Conservation (phyloP, 164 flowering plant species). For the Chloranthus sessilifolius region DNA sequence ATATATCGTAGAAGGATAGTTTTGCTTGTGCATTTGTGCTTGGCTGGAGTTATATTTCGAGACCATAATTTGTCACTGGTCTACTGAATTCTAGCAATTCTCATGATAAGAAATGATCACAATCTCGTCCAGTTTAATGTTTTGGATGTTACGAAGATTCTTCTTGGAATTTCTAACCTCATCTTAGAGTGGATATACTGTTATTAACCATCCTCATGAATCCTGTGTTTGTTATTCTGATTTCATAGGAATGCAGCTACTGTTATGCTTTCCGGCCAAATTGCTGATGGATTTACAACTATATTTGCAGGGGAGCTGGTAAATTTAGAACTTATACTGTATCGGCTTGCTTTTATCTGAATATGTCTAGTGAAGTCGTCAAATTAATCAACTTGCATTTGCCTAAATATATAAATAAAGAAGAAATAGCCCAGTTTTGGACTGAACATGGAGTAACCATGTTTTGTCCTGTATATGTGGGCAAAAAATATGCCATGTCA, state of each 20-base stretch:
- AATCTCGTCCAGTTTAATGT: not conserved
- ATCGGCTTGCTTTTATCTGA: not conserved
- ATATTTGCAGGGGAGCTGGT: slow-evolving; percentile 93
- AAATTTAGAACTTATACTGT: slow-evolving; percentile 3
- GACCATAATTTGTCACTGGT: not conserved
- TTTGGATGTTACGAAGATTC: no score
- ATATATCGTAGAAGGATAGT: no score
- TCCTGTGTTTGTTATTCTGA: slow-evolving; percentile 4
- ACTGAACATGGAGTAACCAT: no score
- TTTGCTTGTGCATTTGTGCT: no score
- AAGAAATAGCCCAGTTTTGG: no score
- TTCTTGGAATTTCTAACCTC: no score
- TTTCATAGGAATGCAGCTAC: slow-evolving; percentile 63
- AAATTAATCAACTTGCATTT: no score
- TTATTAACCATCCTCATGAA: not conserved
- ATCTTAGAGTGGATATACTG: not conserved
- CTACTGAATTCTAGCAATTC: not conserved
- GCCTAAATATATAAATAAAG: no score
- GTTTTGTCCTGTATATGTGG: no score
- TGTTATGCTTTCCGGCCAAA: slow-evolving; percentile 90
- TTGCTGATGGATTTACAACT: slow-evolving; percentile 81
- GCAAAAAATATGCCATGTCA: no score
- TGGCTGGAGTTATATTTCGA: not conserved
- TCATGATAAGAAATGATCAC: not conserved
- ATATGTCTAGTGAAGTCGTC: no score